These are phyloP conservation scores for Sarocladium oryzae DNA, from an alignment of 2,329 filamentous ascomycete species.

Conservation along the genomic window DNA sequence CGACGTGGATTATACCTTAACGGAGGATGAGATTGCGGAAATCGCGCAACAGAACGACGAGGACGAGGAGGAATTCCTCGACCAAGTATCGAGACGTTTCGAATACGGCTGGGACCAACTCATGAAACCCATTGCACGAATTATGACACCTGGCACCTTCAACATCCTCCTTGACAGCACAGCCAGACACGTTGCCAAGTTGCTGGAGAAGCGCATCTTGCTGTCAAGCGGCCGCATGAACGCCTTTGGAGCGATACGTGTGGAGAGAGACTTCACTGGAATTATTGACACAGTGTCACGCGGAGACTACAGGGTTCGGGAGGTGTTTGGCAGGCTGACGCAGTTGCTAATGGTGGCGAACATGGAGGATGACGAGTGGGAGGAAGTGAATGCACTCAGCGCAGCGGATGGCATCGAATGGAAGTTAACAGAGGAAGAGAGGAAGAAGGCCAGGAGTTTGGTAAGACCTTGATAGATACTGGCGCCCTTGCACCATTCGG, in stretches of 20 bases:
- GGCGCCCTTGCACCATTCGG: not conserved
- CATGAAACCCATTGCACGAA: conserved; percentile 74
- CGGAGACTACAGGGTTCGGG: conserved; percentile 71
- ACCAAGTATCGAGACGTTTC: conserved; percentile 72
- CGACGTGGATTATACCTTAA: conserved; percentile 77
- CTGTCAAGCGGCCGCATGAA: conserved; percentile 73
- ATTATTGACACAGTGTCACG: conserved; percentile 62
- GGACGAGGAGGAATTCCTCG: conserved; percentile 47
- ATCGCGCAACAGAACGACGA: conserved; percentile 47
- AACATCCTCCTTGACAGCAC: conserved; percentile 69
- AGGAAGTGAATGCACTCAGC: conserved; percentile 53
- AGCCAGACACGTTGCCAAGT: conserved; percentile 65
- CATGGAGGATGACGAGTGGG: conserved; percentile 96
- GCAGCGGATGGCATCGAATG: conserved; percentile 62
- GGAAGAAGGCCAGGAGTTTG: conserved; percentile 63
- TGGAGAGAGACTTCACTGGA: conserved; percentile 77
- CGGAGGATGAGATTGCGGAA: conserved; percentile 54
- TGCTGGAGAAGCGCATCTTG: conserved; percentile 84
- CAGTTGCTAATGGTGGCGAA: conserved; percentile 84
- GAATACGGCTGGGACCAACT: conserved; percentile 79
- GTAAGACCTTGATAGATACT: conserved; percentile 31
- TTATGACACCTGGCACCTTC: conserved; percentile 74
- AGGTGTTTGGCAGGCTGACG: conserved; percentile 66
- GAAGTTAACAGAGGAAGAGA: conserved; percentile 68
- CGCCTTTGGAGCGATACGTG: conserved; percentile 70